Evolutionary conservation across 169 alveolate species (phyloP), one percentile per base, ranked within the genome.

Genomic region (Neospora caninum): DNA sequence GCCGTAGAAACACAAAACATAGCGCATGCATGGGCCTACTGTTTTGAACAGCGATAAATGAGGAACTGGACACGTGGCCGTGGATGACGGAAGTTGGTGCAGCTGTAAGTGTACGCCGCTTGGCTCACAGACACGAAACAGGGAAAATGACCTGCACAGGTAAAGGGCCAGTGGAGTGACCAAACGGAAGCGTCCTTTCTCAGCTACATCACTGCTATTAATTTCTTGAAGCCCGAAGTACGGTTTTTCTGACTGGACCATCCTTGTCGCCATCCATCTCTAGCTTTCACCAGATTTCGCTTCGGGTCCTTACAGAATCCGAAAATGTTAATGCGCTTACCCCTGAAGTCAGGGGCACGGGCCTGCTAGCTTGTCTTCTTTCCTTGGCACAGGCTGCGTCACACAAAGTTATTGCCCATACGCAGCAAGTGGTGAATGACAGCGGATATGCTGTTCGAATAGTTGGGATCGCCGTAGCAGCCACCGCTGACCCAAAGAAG

Each of bases 31-130:
- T 31, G 31, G 42, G 42, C 41, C 9, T 43, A 1, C 73, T 22
- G 34, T n/a, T 36, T 49, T 69, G 64, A 49, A 10, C 93, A 64
- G 93, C 64, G 42, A 67, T 41, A 34, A 70, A 83, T 34, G 43
- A 38, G 41, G 27, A 89, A 36, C 18, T 41, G 29, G 36, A 7
- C 29, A 42, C 45, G 41, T 92, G 95, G 94, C 70, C 92, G 18
- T 92, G 91, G 92, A 53, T 34, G 36, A 92, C 95, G 54, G 93
- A 92, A 38, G 70, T 92, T 22, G 42, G 92, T 38, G 64, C 80
- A 13, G 0, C n/a, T 83, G 95, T 84, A 54, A 69, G 89, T 7
- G 34, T 6, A 36, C 20, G 25, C 27, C 43, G 7, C 49, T n/a
- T 13, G 31, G 39, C 39, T 73, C 38, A 73, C 43, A 73, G 42